A percentile compares a stretch with the other conserved stretches of the same genome.
These are phyloP conservation scores for Verticillium nonalfalfae DNA, from an alignment of 2,329 filamentous ascomycete genomes.

Conservation along the genomic window DNA sequence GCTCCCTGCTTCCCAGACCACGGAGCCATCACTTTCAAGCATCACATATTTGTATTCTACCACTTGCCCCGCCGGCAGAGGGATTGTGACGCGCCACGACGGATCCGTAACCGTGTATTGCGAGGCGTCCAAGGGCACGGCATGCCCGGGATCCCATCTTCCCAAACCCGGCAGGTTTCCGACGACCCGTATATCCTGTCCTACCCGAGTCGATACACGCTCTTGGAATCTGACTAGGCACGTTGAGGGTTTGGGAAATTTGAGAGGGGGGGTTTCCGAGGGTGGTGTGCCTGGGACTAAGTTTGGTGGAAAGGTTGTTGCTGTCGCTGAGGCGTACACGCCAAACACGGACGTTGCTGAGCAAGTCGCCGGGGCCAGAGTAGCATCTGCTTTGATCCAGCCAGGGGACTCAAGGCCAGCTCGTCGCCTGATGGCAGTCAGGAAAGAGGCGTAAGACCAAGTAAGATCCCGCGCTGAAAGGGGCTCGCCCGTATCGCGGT, in stretches of 20 bases:
- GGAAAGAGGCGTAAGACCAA: slow-evolving; percentile 67
- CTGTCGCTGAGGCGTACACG: slow-evolving; percentile 43
- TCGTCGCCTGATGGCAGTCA: slow-evolving; percentile 54
- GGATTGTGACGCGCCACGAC: slow-evolving; percentile 53
- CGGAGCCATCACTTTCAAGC: slow-evolving; percentile 42
- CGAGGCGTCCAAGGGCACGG: slow-evolving; percentile 49
- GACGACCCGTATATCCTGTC: slow-evolving; percentile 59
- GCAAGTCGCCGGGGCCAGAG: slow-evolving; percentile 43
- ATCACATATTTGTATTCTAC: slow-evolving; percentile 67
- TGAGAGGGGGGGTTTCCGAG: neutral
- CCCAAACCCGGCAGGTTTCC: slow-evolving; percentile 56
- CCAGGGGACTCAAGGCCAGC: slow-evolving; percentile 47
- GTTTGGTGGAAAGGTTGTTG: slow-evolving; percentile 28
- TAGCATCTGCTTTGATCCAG: slow-evolving; percentile 43
- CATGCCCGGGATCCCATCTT: slow-evolving; percentile 50
- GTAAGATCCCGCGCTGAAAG: slow-evolving; percentile 62
- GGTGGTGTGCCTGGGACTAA: slow-evolving; percentile 23
- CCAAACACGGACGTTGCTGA: slow-evolving; percentile 37
- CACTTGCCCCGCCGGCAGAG: slow-evolving; percentile 45
- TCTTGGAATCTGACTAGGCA: slow-evolving; percentile 58
- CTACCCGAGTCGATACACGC: slow-evolving; percentile 47
- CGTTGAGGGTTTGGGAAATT: slow-evolving; percentile 22
- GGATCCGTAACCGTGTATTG: slow-evolving; percentile 53
- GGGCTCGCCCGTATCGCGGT: slow-evolving; percentile 42
- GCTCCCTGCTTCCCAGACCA: slow-evolving; percentile 60